Conservation (phyloP, 805 yeast species). For the Yarrowia alimentaria region DNA sequence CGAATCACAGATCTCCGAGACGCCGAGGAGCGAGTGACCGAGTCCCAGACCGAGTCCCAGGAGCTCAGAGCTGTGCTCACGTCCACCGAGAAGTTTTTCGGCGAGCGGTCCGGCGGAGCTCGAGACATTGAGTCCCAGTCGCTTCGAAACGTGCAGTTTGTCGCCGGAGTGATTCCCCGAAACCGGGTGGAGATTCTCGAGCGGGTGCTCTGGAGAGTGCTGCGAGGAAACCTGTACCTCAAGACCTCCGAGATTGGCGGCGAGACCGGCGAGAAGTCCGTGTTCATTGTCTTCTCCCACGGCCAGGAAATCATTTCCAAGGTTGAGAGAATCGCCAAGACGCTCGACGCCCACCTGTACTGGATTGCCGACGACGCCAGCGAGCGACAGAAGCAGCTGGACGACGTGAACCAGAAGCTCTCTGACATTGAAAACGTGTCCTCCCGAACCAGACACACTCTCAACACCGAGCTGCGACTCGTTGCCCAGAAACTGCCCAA, state of each 20-base stretch:
- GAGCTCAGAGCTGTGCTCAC: constrained; percentile 67
- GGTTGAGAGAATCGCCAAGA: constrained; percentile 80
- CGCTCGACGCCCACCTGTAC: constrained; percentile 79
- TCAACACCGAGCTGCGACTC: constrained; percentile 73
- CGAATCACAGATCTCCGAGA: constrained; percentile 69
- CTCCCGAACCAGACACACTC: constrained; percentile 63
- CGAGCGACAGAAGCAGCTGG: constrained; percentile 41
- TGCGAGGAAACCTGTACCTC: constrained; percentile 87
- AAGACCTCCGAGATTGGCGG: constrained; percentile 70
- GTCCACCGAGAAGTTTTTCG: constrained; percentile 49
- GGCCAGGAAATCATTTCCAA: constrained; percentile 72
- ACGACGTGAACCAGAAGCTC: constrained; percentile 48
- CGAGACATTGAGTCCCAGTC: constrained; percentile 24
- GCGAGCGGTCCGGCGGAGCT: constrained; percentile 37
- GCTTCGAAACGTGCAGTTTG: constrained; percentile 46
- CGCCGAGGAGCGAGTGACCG: constrained; percentile 62
- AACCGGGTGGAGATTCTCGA: constrained; percentile 68
- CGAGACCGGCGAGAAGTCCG: constrained; percentile 72
- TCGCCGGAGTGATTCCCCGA: constrained; percentile 80
- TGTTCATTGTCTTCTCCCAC: constrained; percentile 88
- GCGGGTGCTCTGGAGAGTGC: constrained; percentile 84
- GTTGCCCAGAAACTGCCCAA: constrained; percentile 69
- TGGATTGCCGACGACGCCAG: constrained; percentile 53
- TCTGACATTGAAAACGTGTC: constrained; percentile 59
- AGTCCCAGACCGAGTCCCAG: constrained; percentile 60